These are phyloP conservation scores for Zygotorulaspora florentina DNA, from an alignment of 805 yeast species.

Conservation along the genomic window DNA sequence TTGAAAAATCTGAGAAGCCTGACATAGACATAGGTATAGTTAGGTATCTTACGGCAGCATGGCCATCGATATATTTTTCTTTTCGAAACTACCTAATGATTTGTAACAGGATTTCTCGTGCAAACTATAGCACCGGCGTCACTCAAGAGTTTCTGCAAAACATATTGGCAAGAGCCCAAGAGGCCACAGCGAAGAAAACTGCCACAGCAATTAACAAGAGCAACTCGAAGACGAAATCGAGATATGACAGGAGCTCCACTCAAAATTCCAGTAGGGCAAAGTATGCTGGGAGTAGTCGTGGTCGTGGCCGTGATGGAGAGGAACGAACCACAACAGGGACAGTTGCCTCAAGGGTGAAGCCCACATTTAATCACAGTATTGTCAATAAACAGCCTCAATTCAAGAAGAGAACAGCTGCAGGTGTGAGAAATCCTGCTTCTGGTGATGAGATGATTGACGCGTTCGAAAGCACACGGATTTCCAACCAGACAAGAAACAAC, in stretches of 20 bases:
- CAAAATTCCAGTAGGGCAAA: conserved; percentile 1
- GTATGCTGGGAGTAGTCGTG: conserved; percentile 1
- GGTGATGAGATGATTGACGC: conserved; percentile 17
- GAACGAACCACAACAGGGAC: conserved; percentile 7
- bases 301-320: conserved; percentile 4
- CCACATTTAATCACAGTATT: conserved; percentile 15
- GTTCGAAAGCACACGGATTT: conserved; percentile 8
- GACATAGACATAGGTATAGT: background rate
- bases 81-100: background rate
- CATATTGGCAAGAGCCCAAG: conserved; percentile 31
- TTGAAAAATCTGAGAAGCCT: background rate
- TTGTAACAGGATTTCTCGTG: conserved; percentile 7
- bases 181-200: conserved; percentile 25
- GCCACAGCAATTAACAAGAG: conserved; percentile 3
- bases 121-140: conserved; percentile 24
- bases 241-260: conserved; percentile 3
- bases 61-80: background rate
- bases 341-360: conserved; percentile 14
- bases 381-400: conserved; percentile 21
- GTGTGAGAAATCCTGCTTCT: conserved; percentile 3
- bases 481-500: background rate
- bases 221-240: conserved; percentile 4
- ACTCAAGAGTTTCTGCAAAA: conserved; percentile 32
- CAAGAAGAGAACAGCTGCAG: conserved; percentile 8
- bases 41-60: background rate